phyloP scores from a whole-genome alignment of 345 rosid genomes.

The Acer yangbiense region DNA sequence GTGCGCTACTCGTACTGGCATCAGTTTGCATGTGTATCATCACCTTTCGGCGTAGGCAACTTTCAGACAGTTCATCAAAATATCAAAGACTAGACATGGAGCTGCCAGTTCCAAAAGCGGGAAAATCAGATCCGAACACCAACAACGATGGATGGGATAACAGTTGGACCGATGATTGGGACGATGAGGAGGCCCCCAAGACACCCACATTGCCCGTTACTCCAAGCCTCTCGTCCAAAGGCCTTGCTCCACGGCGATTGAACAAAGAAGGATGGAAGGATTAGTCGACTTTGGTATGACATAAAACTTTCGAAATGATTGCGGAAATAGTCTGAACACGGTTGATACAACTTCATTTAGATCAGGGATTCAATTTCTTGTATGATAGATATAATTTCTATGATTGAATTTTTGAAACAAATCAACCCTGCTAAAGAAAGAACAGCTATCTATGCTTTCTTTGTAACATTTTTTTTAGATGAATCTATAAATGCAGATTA shows the following conservation, averaged over 20 bases:
- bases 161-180: conserved; percentile 86
- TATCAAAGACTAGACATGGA: conserved; percentile 71
- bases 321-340: background rate
- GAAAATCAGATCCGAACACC: conserved; percentile 31
- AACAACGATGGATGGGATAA: conserved; percentile 68
- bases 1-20: conserved; percentile 42
- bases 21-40: conserved; percentile 46
- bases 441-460: background rate
- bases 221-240: conserved; percentile 69
- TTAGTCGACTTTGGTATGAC: conserved; percentile 21
- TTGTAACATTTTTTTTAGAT: background rate
- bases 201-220: conserved; percentile 67
- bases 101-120: conserved; percentile 45
- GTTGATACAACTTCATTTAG: background rate
- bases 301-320: background rate
- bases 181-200: conserved; percentile 68
- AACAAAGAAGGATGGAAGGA: conserved; percentile 90
- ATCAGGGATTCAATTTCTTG: background rate
- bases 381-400: background rate
- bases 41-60: conserved; percentile 37
- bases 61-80: conserved; percentile 29
- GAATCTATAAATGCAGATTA: no score
- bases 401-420: background rate
- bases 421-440: no score
- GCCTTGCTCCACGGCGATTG: conserved; percentile 71